phyloP scores from a whole-genome alignment of 176 grass and related monocot genomes.

The Calamus simplicifolius region DNA sequence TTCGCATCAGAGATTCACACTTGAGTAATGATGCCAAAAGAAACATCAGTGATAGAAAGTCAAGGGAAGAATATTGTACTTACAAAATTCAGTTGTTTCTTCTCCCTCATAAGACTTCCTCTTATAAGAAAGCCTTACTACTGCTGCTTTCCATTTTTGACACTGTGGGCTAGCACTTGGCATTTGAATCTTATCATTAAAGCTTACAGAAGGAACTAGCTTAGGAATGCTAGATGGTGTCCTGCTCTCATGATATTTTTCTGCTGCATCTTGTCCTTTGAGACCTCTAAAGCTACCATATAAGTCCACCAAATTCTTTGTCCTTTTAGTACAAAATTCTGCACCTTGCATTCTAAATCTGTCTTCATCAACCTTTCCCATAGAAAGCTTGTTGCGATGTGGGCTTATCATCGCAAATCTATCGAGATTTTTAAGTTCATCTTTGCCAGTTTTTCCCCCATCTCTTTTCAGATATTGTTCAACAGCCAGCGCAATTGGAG shows the following conservation, averaged over 20 bases:
- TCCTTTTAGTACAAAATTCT: conserved; percentile 20
- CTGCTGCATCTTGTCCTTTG: conserved; percentile 52
- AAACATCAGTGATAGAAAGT: too few species aligned
- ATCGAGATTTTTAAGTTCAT: conserved; percentile 2
- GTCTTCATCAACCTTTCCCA: conserved; percentile 39
- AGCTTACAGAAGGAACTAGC: conserved; percentile 71
- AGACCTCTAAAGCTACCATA: conserved; percentile 43
- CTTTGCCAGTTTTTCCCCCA: conserved; percentile 15
- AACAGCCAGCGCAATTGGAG: conserved; percentile 47
- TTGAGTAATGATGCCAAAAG: too few species aligned
- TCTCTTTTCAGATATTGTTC: conserved; percentile 68
- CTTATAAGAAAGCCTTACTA: conserved; percentile 75
- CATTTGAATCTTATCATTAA: conserved; percentile 63
- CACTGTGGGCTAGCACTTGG: conserved; percentile 32
- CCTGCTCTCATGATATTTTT: conserved; percentile 40
- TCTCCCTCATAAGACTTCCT: conserved; percentile 60
- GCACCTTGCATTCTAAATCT: conserved; percentile 34
- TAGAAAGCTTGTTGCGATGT: conserved; percentile 13
- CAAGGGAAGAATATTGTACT: conserved; percentile 11
- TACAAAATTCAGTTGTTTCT: conserved; percentile 54
- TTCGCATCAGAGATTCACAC: too few species aligned
- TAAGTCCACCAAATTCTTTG: conserved; percentile 26
- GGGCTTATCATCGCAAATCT: neutral
- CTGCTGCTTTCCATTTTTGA: conserved; percentile 67
- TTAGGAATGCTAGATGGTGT: conserved; percentile 42